phyloP scores from a whole-genome alignment of 805 yeast species.

The Saccharomycopsis capsularis region DNA sequence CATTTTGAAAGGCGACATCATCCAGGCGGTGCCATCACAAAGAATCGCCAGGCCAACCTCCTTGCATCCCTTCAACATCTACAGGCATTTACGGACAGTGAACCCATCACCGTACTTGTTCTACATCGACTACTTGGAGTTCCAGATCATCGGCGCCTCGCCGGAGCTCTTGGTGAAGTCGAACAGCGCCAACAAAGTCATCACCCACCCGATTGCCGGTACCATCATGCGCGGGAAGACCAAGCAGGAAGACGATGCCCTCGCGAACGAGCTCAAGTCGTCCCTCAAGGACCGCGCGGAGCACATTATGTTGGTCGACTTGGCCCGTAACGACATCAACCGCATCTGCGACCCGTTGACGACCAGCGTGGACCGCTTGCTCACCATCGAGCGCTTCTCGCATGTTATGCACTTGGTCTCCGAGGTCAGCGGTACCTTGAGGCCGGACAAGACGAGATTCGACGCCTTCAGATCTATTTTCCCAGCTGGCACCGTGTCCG shows the following conservation, averaged over 20 bases:
- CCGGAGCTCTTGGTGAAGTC: constrained; percentile 89
- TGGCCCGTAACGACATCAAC: constrained; percentile 94
- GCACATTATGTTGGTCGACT: constrained; percentile 96
- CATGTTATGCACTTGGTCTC: constrained; percentile 97
- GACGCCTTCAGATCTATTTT: constrained; percentile 97
- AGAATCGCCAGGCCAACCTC: constrained; percentile 93
- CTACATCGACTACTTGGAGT: constrained; percentile 84
- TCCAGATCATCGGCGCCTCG: constrained; percentile 95
- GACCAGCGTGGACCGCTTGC: constrained; percentile 79
- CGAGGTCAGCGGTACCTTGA: constrained; percentile 85
- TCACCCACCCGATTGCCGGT: constrained; percentile 98
- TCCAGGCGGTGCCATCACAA: constrained; percentile 98
- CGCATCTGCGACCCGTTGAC: constrained; percentile 85
- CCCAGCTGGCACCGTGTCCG: constrained; percentile 99
- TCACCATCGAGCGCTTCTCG: constrained; percentile 87
- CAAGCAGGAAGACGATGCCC: constrained; percentile 79
- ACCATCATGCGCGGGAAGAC: constrained; percentile 89
- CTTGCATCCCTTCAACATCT: constrained; percentile 92
- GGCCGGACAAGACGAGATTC: constrained; percentile 79
- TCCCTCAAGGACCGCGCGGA: constrained; percentile 93
- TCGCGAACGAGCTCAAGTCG: constrained; percentile 65
- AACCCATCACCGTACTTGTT: constrained; percentile 97
- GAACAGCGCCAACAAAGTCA: constrained; percentile 61
- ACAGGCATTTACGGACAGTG: constrained; percentile 88
- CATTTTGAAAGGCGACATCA: constrained; percentile 84